Evolutionary conservation across 129 eudicot genomes (phyloP).

Genomic region (Escallonia herrerae): DNA sequence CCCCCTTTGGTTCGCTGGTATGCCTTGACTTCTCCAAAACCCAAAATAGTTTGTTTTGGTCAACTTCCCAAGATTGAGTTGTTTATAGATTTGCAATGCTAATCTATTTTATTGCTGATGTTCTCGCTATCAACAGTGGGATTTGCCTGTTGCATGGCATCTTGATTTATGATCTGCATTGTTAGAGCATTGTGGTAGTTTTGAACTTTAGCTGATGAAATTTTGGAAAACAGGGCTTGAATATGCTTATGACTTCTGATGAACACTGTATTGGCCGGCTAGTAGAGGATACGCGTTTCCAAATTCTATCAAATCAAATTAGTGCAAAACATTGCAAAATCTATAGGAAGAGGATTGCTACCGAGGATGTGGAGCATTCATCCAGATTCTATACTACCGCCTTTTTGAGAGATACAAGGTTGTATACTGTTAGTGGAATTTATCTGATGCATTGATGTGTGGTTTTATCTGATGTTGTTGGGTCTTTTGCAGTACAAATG

Average conservation of each 20-base stretch:
- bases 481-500: conserved; percentile 70
- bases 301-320: conserved; percentile 58
- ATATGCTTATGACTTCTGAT: conserved; percentile 69
- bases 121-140: no score
- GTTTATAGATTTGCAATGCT: no score
- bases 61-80: no score
- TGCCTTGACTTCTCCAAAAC: no score
- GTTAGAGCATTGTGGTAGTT: no score
- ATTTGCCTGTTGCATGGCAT: no score
- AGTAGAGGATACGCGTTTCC: conserved; percentile 62
- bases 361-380: conserved; percentile 45
- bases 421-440: background rate
- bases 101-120: no score
- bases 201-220: conserved; percentile 19
- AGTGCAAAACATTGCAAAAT: conserved; percentile 80
- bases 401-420: conserved; percentile 90
- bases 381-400: conserved; percentile 29
- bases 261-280: conserved; percentile 78
- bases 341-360: conserved; percentile 50
- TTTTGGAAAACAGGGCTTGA: conserved; percentile 53
- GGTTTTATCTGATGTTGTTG: conserved; percentile 14
- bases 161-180: no score
- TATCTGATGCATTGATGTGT: conserved; percentile 9
- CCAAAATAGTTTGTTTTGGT: no score
- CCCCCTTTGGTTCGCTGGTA: no score